These are phyloP conservation scores for Fusarium albidum DNA, from an alignment of 2,329 filamentous ascomycete genomes.

Conservation along the genomic window DNA sequence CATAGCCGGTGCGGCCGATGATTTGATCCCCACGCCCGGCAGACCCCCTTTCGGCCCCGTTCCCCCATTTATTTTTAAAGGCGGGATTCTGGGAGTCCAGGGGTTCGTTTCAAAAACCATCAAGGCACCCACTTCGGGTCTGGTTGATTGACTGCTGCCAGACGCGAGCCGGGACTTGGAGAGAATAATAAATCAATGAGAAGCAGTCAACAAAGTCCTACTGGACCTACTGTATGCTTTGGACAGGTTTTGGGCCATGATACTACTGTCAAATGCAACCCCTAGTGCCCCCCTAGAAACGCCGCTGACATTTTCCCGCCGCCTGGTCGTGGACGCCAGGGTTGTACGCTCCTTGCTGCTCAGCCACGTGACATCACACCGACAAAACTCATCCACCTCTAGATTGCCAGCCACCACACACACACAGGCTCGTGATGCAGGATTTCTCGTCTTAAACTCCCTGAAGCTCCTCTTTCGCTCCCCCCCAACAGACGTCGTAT, in stretches of 20 bases:
- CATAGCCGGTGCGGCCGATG: slow-evolving; percentile 21
- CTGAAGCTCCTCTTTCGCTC: too few species aligned
- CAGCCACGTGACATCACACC: slow-evolving; percentile 42
- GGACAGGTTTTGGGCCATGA: too few species aligned
- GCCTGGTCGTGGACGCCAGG: background rate
- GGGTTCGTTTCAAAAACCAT: background rate
- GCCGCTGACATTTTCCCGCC: too few species aligned
- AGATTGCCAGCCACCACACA: slow-evolving; percentile 30
- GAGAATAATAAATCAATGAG: too few species aligned
- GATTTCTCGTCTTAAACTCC: slow-evolving; percentile 15
- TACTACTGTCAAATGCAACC: too few species aligned
- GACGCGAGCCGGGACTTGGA: background rate
- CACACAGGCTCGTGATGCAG: slow-evolving; percentile 17
- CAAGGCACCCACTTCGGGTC: background rate
- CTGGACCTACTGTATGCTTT: too few species aligned
- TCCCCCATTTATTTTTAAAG: too few species aligned
- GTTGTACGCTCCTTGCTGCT: background rate
- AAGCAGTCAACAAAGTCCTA: too few species aligned
- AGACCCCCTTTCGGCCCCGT: background rate
- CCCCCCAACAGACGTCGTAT: slow-evolving; percentile 25
- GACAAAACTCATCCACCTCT: slow-evolving; percentile 32
- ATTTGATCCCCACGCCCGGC: slow-evolving; percentile 17
- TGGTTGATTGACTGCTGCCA: background rate
- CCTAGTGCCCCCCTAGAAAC: too few species aligned
- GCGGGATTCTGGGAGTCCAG: background rate